Base-by-base conservation (phyloP, 1,284 basidiomycete genomes). In the Xerocomus minutiporus region DNA sequence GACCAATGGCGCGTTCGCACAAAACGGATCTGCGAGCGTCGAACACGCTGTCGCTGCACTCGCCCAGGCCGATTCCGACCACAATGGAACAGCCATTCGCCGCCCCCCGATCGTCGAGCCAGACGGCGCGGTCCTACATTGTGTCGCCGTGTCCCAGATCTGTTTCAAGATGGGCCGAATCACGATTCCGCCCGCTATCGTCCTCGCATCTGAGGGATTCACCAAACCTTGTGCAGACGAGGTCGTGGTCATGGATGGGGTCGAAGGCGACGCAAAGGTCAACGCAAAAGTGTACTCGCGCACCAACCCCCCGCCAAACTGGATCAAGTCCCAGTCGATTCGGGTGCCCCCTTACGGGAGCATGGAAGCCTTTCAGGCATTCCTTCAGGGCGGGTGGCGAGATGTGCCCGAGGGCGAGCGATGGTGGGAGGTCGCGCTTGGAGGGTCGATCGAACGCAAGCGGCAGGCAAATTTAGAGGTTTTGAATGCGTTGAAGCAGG, bases 101-200 rank as follows among this genome's bases (percentile, higher is more conserved):
- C 41, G 46, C 5, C 38, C 62, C 3, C 65, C 64, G 2, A 61
- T 65, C 7, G 64, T 71, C n/a, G 80, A 83, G 60, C 69, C 75
- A 0, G 83, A 84, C 58, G 82, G 82, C 49, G 75, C 77, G 4
- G 74, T 79, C 13, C 71, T 92, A 4, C 81, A 91, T 66, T 88
- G 86, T 59, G 66, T 91, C 54, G 76, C 79, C 35, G 73, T 93
- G 46, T 83, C 83, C 36, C 80, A 83, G 57, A 67, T 83, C 49
- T 88, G 86, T 63, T 90, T 84, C 79, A 92, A 92, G 69, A 68
- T 80, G 41, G 86, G 83, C 0, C 77, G 89, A 1, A 81, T 91
- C 55, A 91, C 88, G 11, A 76, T 91, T 48, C 90, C 90, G 4
- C 90, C 90, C 9, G 73, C 71, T 2, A 56, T 88, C 52, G 75